Evolutionary conservation across 495 filamentous ascomycete genomes (phyloP).

Genomic region (Lasiosphaeria hispida): DNA sequence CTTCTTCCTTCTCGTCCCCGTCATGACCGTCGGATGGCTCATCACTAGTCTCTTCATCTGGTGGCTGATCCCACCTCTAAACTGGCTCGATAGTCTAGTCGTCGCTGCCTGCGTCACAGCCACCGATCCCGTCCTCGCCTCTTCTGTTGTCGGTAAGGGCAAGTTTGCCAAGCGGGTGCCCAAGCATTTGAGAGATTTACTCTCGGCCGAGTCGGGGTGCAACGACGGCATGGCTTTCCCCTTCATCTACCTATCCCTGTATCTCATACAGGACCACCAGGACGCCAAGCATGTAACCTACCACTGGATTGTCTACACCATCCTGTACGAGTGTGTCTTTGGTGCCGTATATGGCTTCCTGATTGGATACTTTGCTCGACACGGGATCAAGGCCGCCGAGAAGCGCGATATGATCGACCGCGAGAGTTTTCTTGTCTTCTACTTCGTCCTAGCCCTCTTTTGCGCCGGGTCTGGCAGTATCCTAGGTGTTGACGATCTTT

Average conservation of each 20-base stretch:
- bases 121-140: conserved; percentile 95
- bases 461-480: conserved; percentile 93
- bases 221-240: conserved; percentile 99
- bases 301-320: conserved; percentile 86
- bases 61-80: conserved; percentile 83
- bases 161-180: conserved; percentile 98
- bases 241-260: conserved; percentile 90
- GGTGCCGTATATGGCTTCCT: conserved; percentile 85
- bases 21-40: conserved; percentile 98
- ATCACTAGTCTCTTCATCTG: conserved; percentile 93
- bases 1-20: conserved; percentile 79
- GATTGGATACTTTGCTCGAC: conserved; percentile 84
- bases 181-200: conserved; percentile 90
- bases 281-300: conserved; percentile 66
- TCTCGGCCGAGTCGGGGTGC: conserved; percentile 97
- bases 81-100: conserved; percentile 84
- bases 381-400: conserved; percentile 88
- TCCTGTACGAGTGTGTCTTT: conserved; percentile 95
- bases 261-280: conserved; percentile 77
- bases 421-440: conserved; percentile 97
- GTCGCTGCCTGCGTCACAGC: conserved; percentile 94
- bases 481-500: conserved; percentile 90
- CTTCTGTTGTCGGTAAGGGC: conserved; percentile 97
- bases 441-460: conserved; percentile 95
- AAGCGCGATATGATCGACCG: conserved; percentile 83